phyloP scores from a whole-genome alignment of 352 stramenopile genomes.

The Phytophthora litchii region DNA sequence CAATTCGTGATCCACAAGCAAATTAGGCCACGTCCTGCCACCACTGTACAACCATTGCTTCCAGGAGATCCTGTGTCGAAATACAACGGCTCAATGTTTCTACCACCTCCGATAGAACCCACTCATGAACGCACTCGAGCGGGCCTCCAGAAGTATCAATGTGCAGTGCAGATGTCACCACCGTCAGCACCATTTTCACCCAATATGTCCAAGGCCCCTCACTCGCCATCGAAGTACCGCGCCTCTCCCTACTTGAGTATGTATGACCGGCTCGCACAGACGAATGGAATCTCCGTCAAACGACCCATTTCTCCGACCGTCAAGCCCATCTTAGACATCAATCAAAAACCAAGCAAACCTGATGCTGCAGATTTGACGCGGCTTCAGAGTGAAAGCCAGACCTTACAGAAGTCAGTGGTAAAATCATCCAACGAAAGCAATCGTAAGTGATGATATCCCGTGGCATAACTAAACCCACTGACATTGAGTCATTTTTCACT shows the following conservation, averaged over 20 bases:
- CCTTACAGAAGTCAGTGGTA: constrained; percentile 1
- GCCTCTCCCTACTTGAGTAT: constrained; percentile 60
- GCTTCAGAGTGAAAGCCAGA: constrained; percentile 10
- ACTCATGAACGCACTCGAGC: constrained; percentile 41
- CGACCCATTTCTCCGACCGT: constrained; percentile 40
- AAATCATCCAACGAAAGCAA: constrained; percentile 20
- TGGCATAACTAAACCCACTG: not conserved
- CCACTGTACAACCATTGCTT: constrained; percentile 41
- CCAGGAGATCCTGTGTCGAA: constrained; percentile 44
- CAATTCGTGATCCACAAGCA: constrained; percentile 72
- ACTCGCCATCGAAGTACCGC: constrained; percentile 18
- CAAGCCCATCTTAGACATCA: constrained; percentile 42
- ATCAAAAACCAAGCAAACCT: constrained; percentile 12
- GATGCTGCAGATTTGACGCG: constrained; percentile 5
- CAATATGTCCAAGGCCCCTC: constrained; percentile 20
- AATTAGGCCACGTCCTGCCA: constrained; percentile 43
- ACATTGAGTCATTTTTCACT: not conserved
- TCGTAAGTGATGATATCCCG: constrained; percentile 7
- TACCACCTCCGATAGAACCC: constrained; percentile 47
- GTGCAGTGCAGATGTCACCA: constrained; percentile 7
- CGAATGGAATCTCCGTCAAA: constrained; percentile 43
- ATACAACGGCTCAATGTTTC: constrained; percentile 65
- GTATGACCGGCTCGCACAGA: constrained; percentile 67
- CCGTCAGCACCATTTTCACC: constrained; percentile 11
- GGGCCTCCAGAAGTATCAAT: constrained; percentile 24